Evolutionary conservation across 768 basidiomycete genomes (phyloP), one percentile per base, ranked within the genome.

Genomic region (Auricularia heimuer): DNA sequence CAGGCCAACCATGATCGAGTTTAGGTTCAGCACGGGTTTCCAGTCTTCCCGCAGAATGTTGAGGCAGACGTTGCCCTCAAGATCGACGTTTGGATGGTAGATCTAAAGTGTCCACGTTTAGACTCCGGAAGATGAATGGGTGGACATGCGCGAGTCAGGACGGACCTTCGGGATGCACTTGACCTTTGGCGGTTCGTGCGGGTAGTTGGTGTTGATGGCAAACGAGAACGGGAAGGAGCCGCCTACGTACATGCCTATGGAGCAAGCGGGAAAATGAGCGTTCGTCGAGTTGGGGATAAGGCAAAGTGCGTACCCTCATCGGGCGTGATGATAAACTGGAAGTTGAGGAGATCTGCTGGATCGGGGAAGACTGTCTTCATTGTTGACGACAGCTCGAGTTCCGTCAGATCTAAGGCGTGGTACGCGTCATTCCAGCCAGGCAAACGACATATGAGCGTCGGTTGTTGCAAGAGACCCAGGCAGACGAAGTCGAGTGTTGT

Each of bases 1-100:
- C 65, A 99, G 77, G 42, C 97, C 97, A 66, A 98, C 92, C 93
- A 98, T 96, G 68, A 99, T 93, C 36, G 95, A 92, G 74, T 94
- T 98, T 63, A 99, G 81, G 76, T 98, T 98, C 54, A 99, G 80
- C 3, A 99, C 97, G 4, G 97, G 97, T 73, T 99, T 99, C 97
- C 97, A 99, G 78, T 99, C 97, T 80, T 99, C 97, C 74, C 97
- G 86, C 65, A 98, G 83, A 74, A 98, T 98, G 77, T 98, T 98
- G 70, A 99, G 76, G 80, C 97, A 99, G 58, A 99, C 96, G 70
- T 98, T 98, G 56, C 97, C 97, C 73, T 98, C 94, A 44, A 97
- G 83, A 75, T 99, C 97, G 63, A 99, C 89, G 72, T 99, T 99
- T 0, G 97, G 97, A 74, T 99, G 97, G 75, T 99, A 99, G 73